These are phyloP conservation scores for Triangularia setosa DNA, from an alignment of 2,329 filamentous ascomycete genomes.

Conservation along the genomic window DNA sequence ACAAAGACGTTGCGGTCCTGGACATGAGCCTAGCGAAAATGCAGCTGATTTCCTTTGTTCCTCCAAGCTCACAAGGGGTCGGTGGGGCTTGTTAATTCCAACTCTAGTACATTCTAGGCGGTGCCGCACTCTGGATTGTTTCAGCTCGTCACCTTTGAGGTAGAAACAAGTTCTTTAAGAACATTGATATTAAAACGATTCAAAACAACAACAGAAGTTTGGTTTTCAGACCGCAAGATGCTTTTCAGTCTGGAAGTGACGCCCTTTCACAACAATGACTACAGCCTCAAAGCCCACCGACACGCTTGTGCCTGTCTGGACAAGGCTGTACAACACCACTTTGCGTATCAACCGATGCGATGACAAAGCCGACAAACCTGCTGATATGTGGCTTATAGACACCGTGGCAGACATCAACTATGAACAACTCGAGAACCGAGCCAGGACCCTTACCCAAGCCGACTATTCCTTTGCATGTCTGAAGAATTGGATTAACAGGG, in stretches of 20 bases:
- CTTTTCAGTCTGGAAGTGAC: not conserved
- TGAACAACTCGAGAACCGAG: not conserved
- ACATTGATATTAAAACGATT: not conserved
- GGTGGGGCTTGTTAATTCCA: not conserved
- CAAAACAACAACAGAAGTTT: not conserved
- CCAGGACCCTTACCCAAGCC: not conserved
- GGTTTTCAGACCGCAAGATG: not conserved
- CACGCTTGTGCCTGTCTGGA: not conserved
- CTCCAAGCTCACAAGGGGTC: not conserved
- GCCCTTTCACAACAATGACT: not conserved
- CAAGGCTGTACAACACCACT: not conserved
- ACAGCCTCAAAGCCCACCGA: not conserved
- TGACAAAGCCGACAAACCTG: not conserved
- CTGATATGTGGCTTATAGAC: not conserved
- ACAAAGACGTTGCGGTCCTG: not conserved
- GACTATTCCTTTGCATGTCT: not conserved
- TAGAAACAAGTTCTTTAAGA: not conserved
- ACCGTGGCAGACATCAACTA: not conserved
- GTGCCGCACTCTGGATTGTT: not conserved
- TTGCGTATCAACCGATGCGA: not conserved
- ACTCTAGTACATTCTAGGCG: not conserved
- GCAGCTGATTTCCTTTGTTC: not conserved
- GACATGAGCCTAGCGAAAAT: not conserved
- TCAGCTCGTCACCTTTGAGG: not conserved
- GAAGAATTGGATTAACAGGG: not conserved